Evolutionary conservation across 306 rosid species (phyloP), one percentile per base, ranked within the genome.

Genomic region (Styphnolobium japonicum): DNA sequence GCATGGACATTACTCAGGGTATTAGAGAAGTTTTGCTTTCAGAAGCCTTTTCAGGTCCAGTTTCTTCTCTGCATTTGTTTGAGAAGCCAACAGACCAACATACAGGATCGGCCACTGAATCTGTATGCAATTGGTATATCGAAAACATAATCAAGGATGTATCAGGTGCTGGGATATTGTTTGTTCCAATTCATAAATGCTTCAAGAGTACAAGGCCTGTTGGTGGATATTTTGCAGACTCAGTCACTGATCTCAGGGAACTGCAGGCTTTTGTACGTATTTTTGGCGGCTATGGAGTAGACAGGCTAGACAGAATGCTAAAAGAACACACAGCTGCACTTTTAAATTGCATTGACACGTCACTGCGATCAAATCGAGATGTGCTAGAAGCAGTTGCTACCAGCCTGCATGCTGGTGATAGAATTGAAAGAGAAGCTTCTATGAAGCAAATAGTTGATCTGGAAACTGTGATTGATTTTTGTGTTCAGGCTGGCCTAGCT

Each of bases 291-390:
- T 95, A 90, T 85, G 99, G 99, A 79, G 98, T 95, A 67, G 99
- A 95, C 81, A 91, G 97, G 87, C 84, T 95, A 67, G 93, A 92
- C 80, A 87, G 89, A 84, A 86, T 95, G 97, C 93, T 95, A 70
- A 95, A 95, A 89, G 99, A 95, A 81, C 97, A 95, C 85, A 91
- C 98, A 48, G 98, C 99, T 84, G 99, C 99, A 49, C 99, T 95
- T 84, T 83, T 95, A 80, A 95, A 93, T 84, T 95, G 98, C 89
- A 92, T 95, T 16, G 99, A 93, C 84, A 91, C 97, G 53, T 89
- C 99, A 16, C 73, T 95, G 80, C 85, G 97, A 71, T 91, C 99
- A 66, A 95, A 95, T 62, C 96, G 93, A 65, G 98, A 95, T 56
- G 87, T 89, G 72, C 87, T 95, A 36, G 98, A 95, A 85, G 83